A percentile compares a stretch with the other conserved stretches of the same genome.
phyloP scores from a whole-genome alignment of 495 filamentous ascomycete species.

The Penicillium pancosmium region DNA sequence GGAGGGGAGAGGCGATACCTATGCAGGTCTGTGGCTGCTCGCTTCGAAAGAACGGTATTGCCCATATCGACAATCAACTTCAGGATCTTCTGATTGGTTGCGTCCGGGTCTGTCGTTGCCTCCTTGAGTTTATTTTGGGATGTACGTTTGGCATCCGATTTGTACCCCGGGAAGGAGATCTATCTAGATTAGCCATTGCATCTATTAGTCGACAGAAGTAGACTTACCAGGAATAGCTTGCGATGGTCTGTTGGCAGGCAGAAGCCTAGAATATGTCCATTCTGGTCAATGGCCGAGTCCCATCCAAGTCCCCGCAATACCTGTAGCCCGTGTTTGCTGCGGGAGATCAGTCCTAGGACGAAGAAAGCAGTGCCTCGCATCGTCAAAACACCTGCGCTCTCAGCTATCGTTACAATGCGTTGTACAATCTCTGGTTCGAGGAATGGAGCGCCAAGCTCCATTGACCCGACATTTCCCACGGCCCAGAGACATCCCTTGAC shows the following conservation, averaged over 20 bases:
- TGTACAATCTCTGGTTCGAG: conserved; percentile 83
- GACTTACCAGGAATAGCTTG: conserved; percentile 70
- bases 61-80: conserved; percentile 82
- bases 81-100: conserved; percentile 71
- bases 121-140: conserved; percentile 45
- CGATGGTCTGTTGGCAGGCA: conserved; percentile 80
- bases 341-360: conserved; percentile 87
- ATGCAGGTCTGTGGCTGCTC: conserved; percentile 72
- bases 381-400: conserved; percentile 83
- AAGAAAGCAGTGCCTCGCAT: conserved; percentile 96
- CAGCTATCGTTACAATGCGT: conserved; percentile 83
- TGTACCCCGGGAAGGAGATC: conserved; percentile 43
- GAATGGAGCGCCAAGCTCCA: conserved; percentile 95
- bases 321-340: conserved; percentile 88
- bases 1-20: conserved; percentile 34
- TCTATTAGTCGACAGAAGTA: conserved; percentile 13
- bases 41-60: conserved; percentile 83
- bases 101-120: conserved; percentile 62
- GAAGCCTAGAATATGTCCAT: conserved; percentile 81
- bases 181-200: conserved; percentile 19
- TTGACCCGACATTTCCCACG: conserved; percentile 95
- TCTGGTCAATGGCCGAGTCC: conserved; percentile 84
- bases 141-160: conserved; percentile 39
- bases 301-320: conserved; percentile 85
- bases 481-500: conserved; percentile 98